Conservation (phyloP, 2,329 filamentous ascomycete genomes). For the Eurotiales sp. region DNA sequence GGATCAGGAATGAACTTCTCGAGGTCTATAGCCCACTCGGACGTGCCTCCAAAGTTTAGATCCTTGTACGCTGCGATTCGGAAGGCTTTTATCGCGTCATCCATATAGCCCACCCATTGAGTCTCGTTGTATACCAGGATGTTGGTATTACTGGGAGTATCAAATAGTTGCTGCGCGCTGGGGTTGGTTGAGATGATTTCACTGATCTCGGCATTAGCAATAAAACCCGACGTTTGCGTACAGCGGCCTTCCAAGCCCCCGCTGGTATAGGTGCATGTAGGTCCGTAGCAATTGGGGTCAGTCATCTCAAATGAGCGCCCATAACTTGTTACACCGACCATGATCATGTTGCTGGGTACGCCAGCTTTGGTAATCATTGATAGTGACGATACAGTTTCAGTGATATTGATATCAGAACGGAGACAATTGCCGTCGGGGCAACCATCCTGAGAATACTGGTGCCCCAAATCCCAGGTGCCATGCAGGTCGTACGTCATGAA, state of each 20-base stretch:
- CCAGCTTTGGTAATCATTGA: too few relatives aligned
- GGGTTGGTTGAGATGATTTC: not conserved
- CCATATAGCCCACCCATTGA: not conserved
- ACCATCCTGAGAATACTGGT: too few relatives aligned
- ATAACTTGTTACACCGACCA: too few relatives aligned
- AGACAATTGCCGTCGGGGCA: too few relatives aligned
- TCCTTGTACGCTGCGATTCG: not conserved
- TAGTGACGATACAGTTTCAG: too few relatives aligned
- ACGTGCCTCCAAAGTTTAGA: not conserved
- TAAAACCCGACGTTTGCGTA: not conserved
- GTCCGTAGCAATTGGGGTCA: not conserved
- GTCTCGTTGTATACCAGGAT: not conserved
- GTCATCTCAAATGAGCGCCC: too few relatives aligned
- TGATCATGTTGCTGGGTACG: too few relatives aligned
- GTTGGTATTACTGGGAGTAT: not conserved
- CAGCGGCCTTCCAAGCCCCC: not conserved
- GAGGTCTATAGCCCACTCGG: not conserved
- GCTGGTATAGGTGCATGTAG: not conserved
- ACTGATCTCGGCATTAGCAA: not conserved
- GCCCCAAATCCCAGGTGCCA: slow-evolving; percentile 24
- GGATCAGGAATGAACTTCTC: too few relatives aligned
- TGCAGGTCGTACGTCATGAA: slow-evolving; percentile 39
- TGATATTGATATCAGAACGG: too few relatives aligned
- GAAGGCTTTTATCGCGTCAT: not conserved
- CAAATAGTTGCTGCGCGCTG: not conserved